Evolutionary conservation across 257 asterid genomes (phyloP), one percentile per base, ranked within the genome.

Genomic region (Cruciata laevipes): DNA sequence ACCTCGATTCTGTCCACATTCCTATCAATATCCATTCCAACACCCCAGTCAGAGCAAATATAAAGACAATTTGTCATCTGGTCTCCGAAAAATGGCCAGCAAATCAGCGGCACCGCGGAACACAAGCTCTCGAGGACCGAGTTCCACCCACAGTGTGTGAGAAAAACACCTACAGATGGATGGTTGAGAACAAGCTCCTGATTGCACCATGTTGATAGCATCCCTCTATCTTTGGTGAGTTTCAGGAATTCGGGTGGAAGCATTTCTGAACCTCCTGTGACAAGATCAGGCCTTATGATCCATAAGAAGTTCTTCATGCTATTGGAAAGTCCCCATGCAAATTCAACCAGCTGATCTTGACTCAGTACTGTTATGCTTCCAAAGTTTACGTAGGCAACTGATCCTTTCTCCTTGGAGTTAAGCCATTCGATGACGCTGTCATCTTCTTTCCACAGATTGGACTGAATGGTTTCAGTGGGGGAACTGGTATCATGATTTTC

Each of bases 111-210:
- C 25, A 72, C 68, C 5, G 67, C 67, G 0, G 61, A 37, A 0
- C 66, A 63, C 61, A 58, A 25, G 65, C 76, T 65, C 20, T 65
- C 76, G 1, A 66, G 61, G 4, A 66, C 59, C 2, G 76, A 72
- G 30, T 65, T 66, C 76, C 76, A 72, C 33, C 76, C 76, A 11
- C 71, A 65, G 24, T 72, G 76, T 1, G 67, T 72, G 55, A 72
- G 66, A 51, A 72, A 72, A 1, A 52, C 76, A 4, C 71, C 76
- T 0, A 72, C 24, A 0, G 76, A 65, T 3, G 52, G 71, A 16
- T 72, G 76, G 40, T 25, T 66, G 18, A 72, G 55, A 49, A 72
- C 76, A 37, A 30, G 18, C 60, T 64, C 76, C 33, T 72, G 76
- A 42, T 65, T 60, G 16, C 76, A 72, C 76, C 76, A 72, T 3